Evolutionary conservation across 1,284 basidiomycete species (phyloP), one percentile per base, ranked within the genome.

Genomic region (Cryptococcus sp.): DNA sequence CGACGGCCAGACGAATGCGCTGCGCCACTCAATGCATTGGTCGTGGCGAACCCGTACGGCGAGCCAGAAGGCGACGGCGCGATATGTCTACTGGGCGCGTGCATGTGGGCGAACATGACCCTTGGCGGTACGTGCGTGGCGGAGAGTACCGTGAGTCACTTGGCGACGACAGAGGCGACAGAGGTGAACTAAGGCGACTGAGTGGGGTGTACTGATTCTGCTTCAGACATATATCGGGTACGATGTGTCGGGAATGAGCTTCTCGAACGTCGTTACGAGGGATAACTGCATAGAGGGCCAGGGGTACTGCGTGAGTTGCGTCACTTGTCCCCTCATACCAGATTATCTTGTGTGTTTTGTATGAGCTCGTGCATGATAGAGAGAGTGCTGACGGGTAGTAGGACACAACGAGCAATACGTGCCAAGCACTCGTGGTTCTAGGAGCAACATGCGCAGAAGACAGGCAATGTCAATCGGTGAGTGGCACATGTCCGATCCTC

Each of bases 281-380:
- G 67, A 69, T 49, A 64, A 69, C 45, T 69, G 67, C 44, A 54
- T 69, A 20, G 59, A 60, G 41, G 61, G 58, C 4, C 57, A 65
- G 52, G 67, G 61, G 4, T 69, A 65, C 48, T 69, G 67, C 48
- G 67, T 69, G 47, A 54, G 65, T 60, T 7, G 22, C 35, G 35
- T 17, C 19, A 5, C 47, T 23, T 23, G 17, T 41, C 19, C 4
- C n/a, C 16, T 44, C 10, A 10, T 35, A 8, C 10, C 31, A 35
- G 31, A 13, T 35, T 3, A 35, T 35, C 31, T 35, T 13, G 31
- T 5, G 31, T 13, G 10, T 4, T 2, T 3, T 3, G 3, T 25
- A 25, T 25, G 25, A 25, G 25, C 6, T 25, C 5, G 13, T 35
- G 31, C 35, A 39, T 47, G 53, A 22, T 11, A 35, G 15, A 41